Base-by-base conservation (phyloP, 257 asterid genomes). In the Oldenlandia corymbosa region DNA sequence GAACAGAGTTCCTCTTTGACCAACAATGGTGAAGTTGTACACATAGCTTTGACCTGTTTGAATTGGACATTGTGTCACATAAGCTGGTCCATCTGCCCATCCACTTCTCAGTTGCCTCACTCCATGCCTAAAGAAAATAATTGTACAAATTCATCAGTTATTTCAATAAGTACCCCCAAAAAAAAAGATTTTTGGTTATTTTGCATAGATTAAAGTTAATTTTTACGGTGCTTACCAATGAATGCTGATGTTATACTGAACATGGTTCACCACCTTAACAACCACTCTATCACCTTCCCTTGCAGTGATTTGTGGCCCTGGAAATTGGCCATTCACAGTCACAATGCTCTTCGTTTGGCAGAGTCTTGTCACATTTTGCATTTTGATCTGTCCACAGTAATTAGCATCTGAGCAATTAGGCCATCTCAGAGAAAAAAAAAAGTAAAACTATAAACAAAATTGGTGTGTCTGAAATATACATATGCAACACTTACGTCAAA, bases 31-130 rank as follows among this genome's bases (percentile, higher is more conserved):
- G 71, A 83, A 85, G 57, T 80, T 77, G 32, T 85, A 81, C 26
- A 79, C 83, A 63, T 85, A 83, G 49, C 75, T 80, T 66, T 83
- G 84, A 5, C 87, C 83, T 17, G 79, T 85, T 60, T 75, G 89
- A 69, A 85, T 85, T 0, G 93, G 87, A 59, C 93, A 85, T 49
- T 85, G 87, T 6, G 92, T 76, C 58, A 85, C 31, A 68, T 85
- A 82, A 9, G 92, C 87, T 0, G 88, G 83, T 51, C 93, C 88
- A 42, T 85, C 88, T 0, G 93, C 93, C 93, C 93, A 85, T 51
- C 85, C 87, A 24, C 87, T 85, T 59, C 85, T 65, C 45, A 83
- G 66, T 60, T 81, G 94, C 68, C 80, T 75, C 0, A 85, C 62
- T 56, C 89, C 94, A 23, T 85, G 93, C 93, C 93, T 84, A 51